Evolutionary conservation across 2,329 filamentous ascomycete genomes (phyloP), one percentile per base, ranked within the genome.

Genomic region (Fusarium multiceps): DNA sequence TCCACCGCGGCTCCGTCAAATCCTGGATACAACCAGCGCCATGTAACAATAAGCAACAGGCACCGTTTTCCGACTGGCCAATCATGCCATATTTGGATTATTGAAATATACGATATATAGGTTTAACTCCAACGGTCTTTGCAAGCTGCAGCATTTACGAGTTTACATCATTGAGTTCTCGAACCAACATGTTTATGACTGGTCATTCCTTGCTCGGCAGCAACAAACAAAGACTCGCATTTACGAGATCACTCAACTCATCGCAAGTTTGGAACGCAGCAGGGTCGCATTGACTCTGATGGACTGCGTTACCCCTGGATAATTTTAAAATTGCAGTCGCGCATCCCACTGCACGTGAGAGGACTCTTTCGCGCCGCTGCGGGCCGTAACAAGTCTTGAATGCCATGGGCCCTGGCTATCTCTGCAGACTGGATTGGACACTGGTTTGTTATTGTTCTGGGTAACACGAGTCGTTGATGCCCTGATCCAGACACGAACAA

Each of bases 261-360:
- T 51, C 40, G 53, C 61, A 40, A 43, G 41, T 58, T 54, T 43
- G 43, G 50, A 54, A 57, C 63, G 51, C 42, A 41, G 41, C 25
- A 59, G 37, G 47, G 72, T 74, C 58, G 63, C 71, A 74, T 73
- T 68, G 62, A 51, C 56, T 60, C 23, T 50, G 45, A 62, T 62
- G 55, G 55, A 63, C 67, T 61, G 51, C 55, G 71, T 63, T 63
- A 60, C 72, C 72, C 72, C 72, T 74, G 57, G 51, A 64, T 62
- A 74, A 74, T 74, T 66, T 74, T 67, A 73, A 71, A 64, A 66
- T 69, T 72, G 46, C 58, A 50, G 37, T 47, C 41, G 54, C 54
- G 28, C 50, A 48, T 37, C 18, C 10, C 34, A 56, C 49, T 46
- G 53, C 69, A 67, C 66, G 58, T 64, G 69, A 67, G 66, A 63